phyloP scores from a whole-genome alignment of 176 grass and related monocot genomes.

The Lolium rigidum region DNA sequence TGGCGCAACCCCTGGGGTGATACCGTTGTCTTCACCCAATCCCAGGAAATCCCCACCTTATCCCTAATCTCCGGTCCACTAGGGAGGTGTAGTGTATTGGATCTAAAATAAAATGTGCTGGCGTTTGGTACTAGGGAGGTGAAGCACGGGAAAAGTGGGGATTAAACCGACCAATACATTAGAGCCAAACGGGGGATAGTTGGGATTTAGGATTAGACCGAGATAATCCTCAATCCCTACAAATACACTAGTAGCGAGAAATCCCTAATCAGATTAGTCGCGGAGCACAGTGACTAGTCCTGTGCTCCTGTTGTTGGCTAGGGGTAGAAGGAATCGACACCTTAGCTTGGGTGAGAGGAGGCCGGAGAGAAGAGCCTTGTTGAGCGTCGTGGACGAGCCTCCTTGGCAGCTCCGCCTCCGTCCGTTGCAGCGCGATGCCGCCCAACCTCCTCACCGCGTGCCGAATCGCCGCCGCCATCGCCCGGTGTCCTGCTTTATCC shows the following conservation, averaged over 20 bases:
- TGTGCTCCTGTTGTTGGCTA: no score
- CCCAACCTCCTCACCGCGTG: background rate
- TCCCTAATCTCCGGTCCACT: no score
- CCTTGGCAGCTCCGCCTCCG: background rate
- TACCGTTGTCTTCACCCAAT: background rate
- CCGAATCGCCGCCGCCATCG: constrained; percentile 10
- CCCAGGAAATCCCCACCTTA: no score
- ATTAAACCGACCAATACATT: no score
- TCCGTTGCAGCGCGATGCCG: background rate
- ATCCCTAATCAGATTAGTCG: background rate
- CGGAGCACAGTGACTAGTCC: background rate
- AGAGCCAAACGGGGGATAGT: no score
- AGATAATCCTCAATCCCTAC: no score
- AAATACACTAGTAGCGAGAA: no score
- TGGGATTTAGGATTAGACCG: no score
- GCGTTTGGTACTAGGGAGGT: no score
- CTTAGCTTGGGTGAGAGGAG: background rate
- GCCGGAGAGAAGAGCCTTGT: background rate
- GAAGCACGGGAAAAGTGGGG: no score
- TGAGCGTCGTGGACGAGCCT: background rate
- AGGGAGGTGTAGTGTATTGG: background rate
- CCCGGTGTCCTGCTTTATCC: background rate
- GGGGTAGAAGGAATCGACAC: background rate
- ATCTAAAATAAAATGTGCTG: background rate
- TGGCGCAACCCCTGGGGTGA: no score